phyloP scores from a whole-genome alignment of 2,329 filamentous ascomycete genomes.

The Xylaria arbuscula region DNA sequence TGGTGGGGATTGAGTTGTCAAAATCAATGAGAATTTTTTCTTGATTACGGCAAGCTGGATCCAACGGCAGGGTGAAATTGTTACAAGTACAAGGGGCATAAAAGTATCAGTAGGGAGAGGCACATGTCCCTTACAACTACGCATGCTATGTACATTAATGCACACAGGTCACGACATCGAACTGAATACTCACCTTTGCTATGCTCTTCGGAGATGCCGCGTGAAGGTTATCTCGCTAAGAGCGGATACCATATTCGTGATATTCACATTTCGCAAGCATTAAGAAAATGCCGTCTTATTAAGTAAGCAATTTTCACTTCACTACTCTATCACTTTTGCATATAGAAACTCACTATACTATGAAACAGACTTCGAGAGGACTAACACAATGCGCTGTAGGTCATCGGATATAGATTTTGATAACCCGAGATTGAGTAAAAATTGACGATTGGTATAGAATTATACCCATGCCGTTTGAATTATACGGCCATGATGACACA shows the following conservation, averaged over 20 bases:
- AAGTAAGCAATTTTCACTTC: background rate
- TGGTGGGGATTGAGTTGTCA: background rate
- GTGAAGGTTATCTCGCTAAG: background rate
- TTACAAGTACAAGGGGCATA: background rate
- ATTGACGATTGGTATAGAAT: background rate
- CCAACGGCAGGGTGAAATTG: background rate
- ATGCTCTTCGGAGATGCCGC: background rate
- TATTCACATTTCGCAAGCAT: background rate
- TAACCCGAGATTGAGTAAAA: background rate
- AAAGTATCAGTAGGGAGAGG: background rate
- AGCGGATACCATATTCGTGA: background rate
- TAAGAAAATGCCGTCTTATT: background rate
- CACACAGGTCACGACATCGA: background rate
- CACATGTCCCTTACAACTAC: background rate
- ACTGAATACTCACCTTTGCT: background rate
- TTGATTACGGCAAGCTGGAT: background rate
- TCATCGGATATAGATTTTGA: background rate
- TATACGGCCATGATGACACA: background rate
- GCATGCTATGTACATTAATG: background rate
- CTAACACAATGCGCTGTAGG: background rate
- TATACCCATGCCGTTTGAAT: conserved; percentile 2
- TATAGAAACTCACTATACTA: background rate
- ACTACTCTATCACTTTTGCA: background rate
- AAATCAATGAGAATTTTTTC: background rate
- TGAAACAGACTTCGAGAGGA: background rate